Evolutionary conservation across 345 rosid species (phyloP).

Genomic region (Citrus hindsii): DNA sequence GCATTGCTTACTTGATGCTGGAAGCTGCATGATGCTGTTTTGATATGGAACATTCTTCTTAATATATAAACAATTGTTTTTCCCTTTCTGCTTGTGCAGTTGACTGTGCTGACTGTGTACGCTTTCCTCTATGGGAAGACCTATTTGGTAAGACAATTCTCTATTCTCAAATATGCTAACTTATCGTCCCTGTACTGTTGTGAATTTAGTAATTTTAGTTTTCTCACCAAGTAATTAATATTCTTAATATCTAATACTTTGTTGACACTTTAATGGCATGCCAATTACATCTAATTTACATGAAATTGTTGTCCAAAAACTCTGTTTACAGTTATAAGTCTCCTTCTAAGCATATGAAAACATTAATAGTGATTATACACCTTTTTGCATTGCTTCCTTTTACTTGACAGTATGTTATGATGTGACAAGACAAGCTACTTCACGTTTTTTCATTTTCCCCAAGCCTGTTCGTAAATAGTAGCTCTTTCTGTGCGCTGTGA

Average conservation of each 20-base stretch:
- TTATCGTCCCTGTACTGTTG: background rate
- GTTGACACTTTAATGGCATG: background rate
- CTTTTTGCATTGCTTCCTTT: background rate
- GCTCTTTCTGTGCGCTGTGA: background rate
- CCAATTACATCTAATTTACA: background rate
- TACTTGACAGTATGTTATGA: background rate
- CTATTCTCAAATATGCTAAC: background rate
- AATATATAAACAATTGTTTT: conserved; percentile 17
- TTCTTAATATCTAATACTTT: background rate
- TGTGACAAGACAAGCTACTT: background rate
- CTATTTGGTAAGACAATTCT: conserved; percentile 67
- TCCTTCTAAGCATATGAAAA: background rate
- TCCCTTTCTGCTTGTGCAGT: conserved; percentile 47
- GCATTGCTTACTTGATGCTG: background rate
- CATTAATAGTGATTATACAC: background rate
- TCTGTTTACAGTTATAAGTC: background rate
- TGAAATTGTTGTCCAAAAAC: background rate
- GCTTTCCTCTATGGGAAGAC: conserved; percentile 82
- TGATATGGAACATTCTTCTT: background rate
- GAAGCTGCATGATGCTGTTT: background rate
- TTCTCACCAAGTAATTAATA: background rate
- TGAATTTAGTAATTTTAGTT: conserved; percentile 1
- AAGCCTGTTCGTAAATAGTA: background rate
- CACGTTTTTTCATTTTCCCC: background rate
- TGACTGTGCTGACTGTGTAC: conserved; percentile 88